Conservation (phyloP, 305 asterid species). For the Caryopteris hybrid region DNA sequence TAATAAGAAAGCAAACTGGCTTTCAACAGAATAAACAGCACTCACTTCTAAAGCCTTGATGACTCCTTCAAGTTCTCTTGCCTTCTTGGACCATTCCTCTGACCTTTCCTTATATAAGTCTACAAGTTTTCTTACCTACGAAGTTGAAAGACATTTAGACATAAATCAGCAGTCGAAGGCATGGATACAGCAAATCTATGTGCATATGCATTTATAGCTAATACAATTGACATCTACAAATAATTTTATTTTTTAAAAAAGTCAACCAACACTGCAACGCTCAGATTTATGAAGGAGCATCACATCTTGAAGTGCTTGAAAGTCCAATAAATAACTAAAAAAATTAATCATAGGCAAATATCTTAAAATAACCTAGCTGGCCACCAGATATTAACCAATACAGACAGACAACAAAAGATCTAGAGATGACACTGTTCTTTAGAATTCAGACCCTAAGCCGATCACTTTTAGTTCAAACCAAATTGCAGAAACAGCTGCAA, state of each 20-base stretch:
- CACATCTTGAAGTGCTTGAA: background rate
- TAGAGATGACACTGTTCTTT: background rate
- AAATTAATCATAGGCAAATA: background rate
- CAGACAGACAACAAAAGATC: background rate
- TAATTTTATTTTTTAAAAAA: background rate
- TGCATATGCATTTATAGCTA: background rate
- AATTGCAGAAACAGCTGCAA: slow-evolving; percentile 3
- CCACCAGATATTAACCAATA: slow-evolving; percentile 2
- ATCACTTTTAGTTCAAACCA: background rate
- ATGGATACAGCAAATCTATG: background rate
- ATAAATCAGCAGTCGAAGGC: slow-evolving; percentile 9
- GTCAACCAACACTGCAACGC: background rate
- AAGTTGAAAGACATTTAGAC: background rate
- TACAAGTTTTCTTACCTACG: slow-evolving; percentile 66
- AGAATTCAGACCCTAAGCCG: background rate
- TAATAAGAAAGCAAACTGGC: background rate
- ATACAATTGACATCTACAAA: background rate
- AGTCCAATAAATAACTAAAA: background rate
- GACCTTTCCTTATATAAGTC: slow-evolving; percentile 91
- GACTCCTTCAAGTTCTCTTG: slow-evolving; percentile 95
- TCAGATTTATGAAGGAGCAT: background rate
- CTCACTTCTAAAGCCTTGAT: slow-evolving; percentile 93
- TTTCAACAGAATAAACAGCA: background rate
- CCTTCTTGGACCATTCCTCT: slow-evolving; percentile 95
- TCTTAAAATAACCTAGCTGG: background rate